Percentiles rank a stretch among this genome's conserved stretches.
Conservation (phyloP, 331 rosid genomes). For the Rhamnella rubrinervis region DNA sequence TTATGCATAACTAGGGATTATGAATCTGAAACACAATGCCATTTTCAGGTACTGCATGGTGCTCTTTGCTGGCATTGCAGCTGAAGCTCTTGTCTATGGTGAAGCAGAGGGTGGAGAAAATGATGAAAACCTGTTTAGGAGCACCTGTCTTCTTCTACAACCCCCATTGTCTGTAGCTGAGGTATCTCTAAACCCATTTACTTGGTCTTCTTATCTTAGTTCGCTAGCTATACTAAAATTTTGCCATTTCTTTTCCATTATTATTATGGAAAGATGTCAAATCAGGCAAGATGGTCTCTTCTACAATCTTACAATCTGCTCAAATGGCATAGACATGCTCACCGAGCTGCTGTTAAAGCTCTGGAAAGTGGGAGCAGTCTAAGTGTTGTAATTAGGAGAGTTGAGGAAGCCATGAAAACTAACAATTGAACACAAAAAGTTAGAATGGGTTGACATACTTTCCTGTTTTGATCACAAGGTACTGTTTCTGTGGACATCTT, state of each 20-base stretch:
- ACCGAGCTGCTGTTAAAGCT: slow-evolving; percentile 83
- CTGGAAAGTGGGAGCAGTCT: slow-evolving; percentile 72
- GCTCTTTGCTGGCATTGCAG: slow-evolving; percentile 94
- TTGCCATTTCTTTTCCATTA: slow-evolving; percentile 9
- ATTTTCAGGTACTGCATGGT: slow-evolving; percentile 92
- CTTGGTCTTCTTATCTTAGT: slow-evolving; percentile 13
- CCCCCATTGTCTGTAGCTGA: slow-evolving; percentile 77
- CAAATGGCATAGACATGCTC: slow-evolving; percentile 81
- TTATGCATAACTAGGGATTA: neutral
- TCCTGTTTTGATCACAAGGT: neutral
- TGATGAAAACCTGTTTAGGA: slow-evolving; percentile 86
- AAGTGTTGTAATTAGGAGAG: slow-evolving; percentile 69
- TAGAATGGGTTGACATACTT: neutral
- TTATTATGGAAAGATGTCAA: slow-evolving; percentile 68
- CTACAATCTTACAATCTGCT: slow-evolving; percentile 91
- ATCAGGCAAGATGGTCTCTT: slow-evolving; percentile 97
- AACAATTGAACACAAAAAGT: slow-evolving; percentile 1
- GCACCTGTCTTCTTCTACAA: slow-evolving; percentile 68
- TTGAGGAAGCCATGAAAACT: slow-evolving; percentile 67
- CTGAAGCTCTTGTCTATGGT: slow-evolving; percentile 90
- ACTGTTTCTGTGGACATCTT: neutral
- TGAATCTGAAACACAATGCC: slow-evolving; percentile 22
- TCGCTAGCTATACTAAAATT: slow-evolving; percentile 3
- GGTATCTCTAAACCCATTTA: slow-evolving; percentile 44
- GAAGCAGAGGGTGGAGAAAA: slow-evolving; percentile 99